Base-by-base conservation (phyloP, 345 rosid species). In the Brassica cretica region DNA sequence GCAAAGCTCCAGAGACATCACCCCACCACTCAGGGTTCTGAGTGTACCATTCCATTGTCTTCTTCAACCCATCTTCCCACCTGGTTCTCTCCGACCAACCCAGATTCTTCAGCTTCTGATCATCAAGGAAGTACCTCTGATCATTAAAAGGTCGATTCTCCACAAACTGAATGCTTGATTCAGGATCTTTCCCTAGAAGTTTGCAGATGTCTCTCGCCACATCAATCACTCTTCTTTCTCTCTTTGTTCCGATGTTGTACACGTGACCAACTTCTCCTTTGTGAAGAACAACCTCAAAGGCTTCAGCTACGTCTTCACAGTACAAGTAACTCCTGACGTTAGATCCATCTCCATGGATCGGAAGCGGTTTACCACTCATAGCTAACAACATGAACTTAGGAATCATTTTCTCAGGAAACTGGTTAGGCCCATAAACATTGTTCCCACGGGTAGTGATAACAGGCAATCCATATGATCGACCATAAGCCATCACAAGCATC, bases 401-500 rank as follows among this genome's bases (percentile, higher is more conserved):
- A 74, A 89, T 87, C 12, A 89, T 83, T 69, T 89, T 89, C 25
- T 89, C 89, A 0, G 89, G 93, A 74, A 78, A 87, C 64, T 89
- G 93, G 30, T 87, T 86, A 29, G 90, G 90, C 0, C 92, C 92
- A 55, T 89, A 88, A 41, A 88, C 90, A 80, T 84, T 88, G 30
- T 88, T 88, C 30, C 92, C 92, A 35, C 92, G 82, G 6, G 88
- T 87, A 0, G 90, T 87, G 33, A 88, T 88, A 53, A 79, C 84
- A 0, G 90, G 89, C 5, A 88, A 81, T 11, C 90, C 88, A 75
- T 87, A 87, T 1, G 92, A 85, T 72, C 89, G 66, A 51, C 82
- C 86, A 44, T 88, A 88, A 72, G 90, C 92, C 92, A 88, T 86
- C 18, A 86, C 92, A 21, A 88, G 70, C 92, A 88, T 88, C 75